Conservation (phyloP, 2,329 filamentous ascomycete genomes). For the Fusarium albidum region DNA sequence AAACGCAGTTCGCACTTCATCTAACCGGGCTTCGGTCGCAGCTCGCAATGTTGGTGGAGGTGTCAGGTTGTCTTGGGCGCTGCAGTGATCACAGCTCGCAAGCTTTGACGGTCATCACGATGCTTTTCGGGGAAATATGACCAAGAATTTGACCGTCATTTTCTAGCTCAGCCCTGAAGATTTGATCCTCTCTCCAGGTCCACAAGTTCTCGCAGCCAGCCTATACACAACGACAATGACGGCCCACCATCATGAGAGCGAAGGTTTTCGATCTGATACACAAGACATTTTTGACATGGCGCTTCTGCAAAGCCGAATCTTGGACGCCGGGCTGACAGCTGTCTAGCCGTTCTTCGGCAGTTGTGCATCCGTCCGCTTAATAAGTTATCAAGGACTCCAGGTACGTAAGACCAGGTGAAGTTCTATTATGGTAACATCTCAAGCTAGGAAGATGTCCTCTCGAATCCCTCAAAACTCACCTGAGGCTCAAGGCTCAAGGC, state of each 20-base stretch:
- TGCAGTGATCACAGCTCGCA: background rate
- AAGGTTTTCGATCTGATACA: background rate
- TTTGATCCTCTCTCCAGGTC: slow-evolving; percentile 1
- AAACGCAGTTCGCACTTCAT: slow-evolving; percentile 1
- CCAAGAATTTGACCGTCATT: slow-evolving; percentile 1
- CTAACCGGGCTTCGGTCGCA: slow-evolving; percentile 10
- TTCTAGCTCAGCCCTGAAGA: background rate
- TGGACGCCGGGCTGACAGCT: background rate
- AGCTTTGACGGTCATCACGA: background rate
- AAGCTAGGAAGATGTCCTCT: no score
- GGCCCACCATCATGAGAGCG: slow-evolving; percentile 2
- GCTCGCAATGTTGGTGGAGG: background rate
- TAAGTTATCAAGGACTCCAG: no score
- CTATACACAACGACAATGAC: background rate
- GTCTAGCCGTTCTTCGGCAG: no score
- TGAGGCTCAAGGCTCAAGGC: no score
- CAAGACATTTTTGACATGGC: background rate
- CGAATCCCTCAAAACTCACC: no score
- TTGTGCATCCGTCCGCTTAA: no score
- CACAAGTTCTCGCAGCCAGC: background rate
- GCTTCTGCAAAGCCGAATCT: background rate
- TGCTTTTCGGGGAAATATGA: background rate
- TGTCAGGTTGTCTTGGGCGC: background rate
- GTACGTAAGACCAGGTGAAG: no score
- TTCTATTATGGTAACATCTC: no score